Evolutionary conservation across 2,329 filamentous ascomycete genomes (phyloP), one percentile per base, ranked within the genome.

Genomic region (Cercospora nicotianae): DNA sequence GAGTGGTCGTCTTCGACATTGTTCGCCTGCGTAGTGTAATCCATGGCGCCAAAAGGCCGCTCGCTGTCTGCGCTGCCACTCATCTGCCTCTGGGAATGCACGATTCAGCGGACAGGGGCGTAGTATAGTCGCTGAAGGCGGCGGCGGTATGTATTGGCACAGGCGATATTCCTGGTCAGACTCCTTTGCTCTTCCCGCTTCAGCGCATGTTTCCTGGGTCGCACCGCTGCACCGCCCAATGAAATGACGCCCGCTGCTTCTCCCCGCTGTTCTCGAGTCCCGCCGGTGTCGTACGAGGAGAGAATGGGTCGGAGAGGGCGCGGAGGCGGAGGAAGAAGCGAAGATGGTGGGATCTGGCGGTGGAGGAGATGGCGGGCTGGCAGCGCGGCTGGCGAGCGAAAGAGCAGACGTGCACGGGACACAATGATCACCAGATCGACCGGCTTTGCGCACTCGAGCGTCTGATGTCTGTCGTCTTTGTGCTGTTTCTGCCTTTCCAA

Each of bases 1-100:
- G 68, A 63, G 51, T 75, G 67, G 53, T 65, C 67, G 33, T 69
- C 69, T 13, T 68, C 66, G 26, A 59, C 70, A 58, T 30, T 33
- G 30, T 58, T 58, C 13, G 53, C 53, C 26, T 16, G 30, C 53
- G 53, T 10, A 20, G 53, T 31, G 53, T 58, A 31, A 16, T 58
- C 53, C 53, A 58, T 58, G 16, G 30, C 26, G 53, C 8, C 10
- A 5, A 51, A 23, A 7, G 45, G 45, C 10, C 18, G 45, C 45
- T 58, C 13, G 26, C 53, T 6, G 16, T 31, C 53, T 20, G 23
- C 26, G n/a, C 53, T 26, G 26, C 53, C 30, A 30, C 53, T 30
- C 23, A 28, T 31, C 26, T 18, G 23, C 53, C 45, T 26, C 18
- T 13, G 10, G 45, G 10, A 51, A 8, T 18, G 16, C n/a, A 48